A percentile compares a stretch with the other conserved stretches of the same genome.
Evolutionary conservation across 139 green algal species (phyloP).

Genomic region (Chlorella vulgaris): DNA sequence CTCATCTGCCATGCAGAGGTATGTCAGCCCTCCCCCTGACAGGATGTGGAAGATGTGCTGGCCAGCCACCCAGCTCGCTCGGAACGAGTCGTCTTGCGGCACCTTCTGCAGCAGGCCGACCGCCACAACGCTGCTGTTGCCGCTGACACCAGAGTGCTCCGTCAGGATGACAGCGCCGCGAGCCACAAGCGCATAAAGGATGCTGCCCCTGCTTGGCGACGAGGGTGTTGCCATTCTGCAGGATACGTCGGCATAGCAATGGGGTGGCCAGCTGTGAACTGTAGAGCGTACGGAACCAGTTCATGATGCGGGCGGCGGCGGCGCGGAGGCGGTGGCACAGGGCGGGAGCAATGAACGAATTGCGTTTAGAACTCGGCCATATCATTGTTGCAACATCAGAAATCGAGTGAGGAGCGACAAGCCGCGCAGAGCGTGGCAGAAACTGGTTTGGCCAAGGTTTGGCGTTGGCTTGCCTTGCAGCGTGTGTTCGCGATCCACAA

Average conservation of each 20-base stretch:
- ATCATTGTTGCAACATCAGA: no score
- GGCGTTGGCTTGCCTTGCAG: no score
- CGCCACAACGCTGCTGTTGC: constrained; percentile 81
- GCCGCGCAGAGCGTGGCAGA: no score
- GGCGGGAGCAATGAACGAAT: no score
- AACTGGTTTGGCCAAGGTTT: no score
- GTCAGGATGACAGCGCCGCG: constrained; percentile 77
- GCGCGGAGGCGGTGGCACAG: no score
- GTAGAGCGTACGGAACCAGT: no score
- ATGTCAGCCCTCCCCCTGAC: constrained; percentile 74
- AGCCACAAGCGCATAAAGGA: constrained; percentile 79
- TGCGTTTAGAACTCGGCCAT: no score
- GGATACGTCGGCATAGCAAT: background rate
- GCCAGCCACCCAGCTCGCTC: constrained; percentile 61
- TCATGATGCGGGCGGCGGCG: no score
- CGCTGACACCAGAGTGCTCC: constrained; percentile 62
- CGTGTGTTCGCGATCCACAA: no score
- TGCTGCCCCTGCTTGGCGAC: background rate
- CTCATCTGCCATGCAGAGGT: constrained; percentile 89
- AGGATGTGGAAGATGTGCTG: constrained; percentile 92
- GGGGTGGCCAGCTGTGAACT: background rate
- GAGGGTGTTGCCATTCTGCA: background rate
- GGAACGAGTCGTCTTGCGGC: constrained; percentile 47
- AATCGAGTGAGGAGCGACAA: no score
- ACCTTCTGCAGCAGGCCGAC: constrained; percentile 85